Percentiles rank a stretch among this genome's conserved stretches.
These are phyloP conservation scores for Orobanche coerulescens DNA, from an alignment of 257 asterid genomes.

Conservation along the genomic window DNA sequence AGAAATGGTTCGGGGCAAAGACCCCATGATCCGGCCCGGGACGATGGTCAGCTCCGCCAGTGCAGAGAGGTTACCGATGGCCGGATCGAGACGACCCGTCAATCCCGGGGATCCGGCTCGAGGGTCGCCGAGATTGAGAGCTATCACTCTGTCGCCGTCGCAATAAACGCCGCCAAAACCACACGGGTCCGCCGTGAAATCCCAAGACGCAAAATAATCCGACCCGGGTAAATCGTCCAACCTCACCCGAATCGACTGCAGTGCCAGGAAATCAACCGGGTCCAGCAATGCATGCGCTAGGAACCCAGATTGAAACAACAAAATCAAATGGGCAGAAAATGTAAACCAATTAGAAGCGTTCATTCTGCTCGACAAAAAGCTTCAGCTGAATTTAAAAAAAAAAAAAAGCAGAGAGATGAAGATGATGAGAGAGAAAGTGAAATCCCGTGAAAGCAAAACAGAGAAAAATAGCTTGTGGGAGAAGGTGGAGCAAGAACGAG, in stretches of 20 bases:
- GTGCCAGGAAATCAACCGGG: slow-evolving; percentile 81
- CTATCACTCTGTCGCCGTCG: slow-evolving; percentile 55
- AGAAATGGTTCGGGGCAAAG: slow-evolving; percentile 52
- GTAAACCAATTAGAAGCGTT: not conserved
- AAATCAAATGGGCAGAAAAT: slow-evolving; percentile 14
- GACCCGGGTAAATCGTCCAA: slow-evolving; percentile 80
- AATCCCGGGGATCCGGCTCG: slow-evolving; percentile 86
- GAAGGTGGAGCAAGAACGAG: slow-evolving; percentile 35
- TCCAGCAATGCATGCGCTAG: slow-evolving; percentile 42
- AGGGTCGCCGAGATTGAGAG: slow-evolving; percentile 86
- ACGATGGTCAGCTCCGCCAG: slow-evolving; percentile 72
- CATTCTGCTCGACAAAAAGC: slow-evolving; percentile 3
- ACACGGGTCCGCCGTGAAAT: slow-evolving; percentile 92
- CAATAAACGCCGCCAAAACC: slow-evolving; percentile 68
- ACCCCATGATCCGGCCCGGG: slow-evolving; percentile 77
- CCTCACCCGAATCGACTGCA: slow-evolving; percentile 61
- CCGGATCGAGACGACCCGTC: slow-evolving; percentile 70
- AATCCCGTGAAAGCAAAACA: too few species aligned
- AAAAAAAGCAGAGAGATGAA: not conserved
- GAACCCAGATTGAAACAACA: slow-evolving; percentile 14
- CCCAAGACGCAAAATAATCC: slow-evolving; percentile 67
- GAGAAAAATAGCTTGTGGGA: slow-evolving; percentile 30
- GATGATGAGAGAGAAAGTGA: not conserved
- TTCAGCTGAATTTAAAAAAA: not conserved
- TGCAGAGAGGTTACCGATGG: slow-evolving; percentile 63